Evolutionary conservation across 2,329 filamentous ascomycete species (phyloP), one percentile per base, ranked within the genome.

Genomic region (Fusarium poae): DNA sequence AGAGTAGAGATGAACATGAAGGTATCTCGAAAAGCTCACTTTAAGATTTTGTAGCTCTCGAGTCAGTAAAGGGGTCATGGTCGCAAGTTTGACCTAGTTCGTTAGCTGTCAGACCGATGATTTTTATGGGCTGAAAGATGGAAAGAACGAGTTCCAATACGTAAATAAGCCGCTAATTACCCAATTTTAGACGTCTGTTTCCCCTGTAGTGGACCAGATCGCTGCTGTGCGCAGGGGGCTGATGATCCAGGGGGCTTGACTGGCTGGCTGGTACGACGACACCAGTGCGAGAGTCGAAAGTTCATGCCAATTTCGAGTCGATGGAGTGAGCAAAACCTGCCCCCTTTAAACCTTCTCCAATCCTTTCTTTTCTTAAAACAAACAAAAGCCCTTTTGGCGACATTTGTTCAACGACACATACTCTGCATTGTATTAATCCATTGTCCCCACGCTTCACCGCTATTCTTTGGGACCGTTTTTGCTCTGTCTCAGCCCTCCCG

Each of bases 181-280:
- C 52, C 67, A 70, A 64, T 67, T 69, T 69, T 69, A 59, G 67
- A 69, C 44, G 57, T 43, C 25, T 51, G 20, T 27, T 45, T 52
- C 58, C 63, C 67, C 58, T 70, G 67, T 58, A 57, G 67, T 70
- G 67, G 67, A 63, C 58, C 67, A 44, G 67, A 70, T 70, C 67
- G 67, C 57, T 70, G 57, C 43, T 39, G 18, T 50, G 48, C 40
- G 62, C 67, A 67, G 57, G 66, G 67, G 62, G 25, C 8, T 48
- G 34, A 52, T 64, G 37, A 58, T 57, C 50, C 58, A 70, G 67
- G 67, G 67, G 67, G 23, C 46, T 66, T 45, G 54, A 61, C 59
- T 57, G 62, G 67, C 67, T 44, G 54, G 56, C 54, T 57, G 62
- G 67, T 70, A 63, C 53, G 52, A 70, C 49, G 55, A 50, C 40